Evolutionary conservation across 2,329 filamentous ascomycete species (phyloP), one percentile per base, ranked within the genome.

Genomic region (Fusarium camptoceras): DNA sequence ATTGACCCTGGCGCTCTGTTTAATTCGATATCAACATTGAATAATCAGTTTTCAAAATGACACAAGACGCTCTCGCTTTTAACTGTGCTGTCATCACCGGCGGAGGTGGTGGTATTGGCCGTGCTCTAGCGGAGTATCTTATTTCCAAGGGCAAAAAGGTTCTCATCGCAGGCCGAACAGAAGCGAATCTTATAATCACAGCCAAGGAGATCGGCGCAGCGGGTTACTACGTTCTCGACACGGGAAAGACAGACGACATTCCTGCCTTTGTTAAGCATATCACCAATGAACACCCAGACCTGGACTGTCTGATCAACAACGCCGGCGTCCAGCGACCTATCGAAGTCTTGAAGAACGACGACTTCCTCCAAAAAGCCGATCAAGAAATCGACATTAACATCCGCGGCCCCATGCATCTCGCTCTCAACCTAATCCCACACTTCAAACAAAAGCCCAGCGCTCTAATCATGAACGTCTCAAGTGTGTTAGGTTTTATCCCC

Each of bases 271-370:
- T 85, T 55, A 59, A 80, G 43, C 80, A 79, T 18, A 73, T 89
- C 43, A 83, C 80, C 5, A 67, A 64, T 4, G 82, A 87, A 8
- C 83, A 89, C 70, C 85, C 75, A 1, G 76, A 77, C 2, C 74
- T 89, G 4, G 86, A 89, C 76, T 89, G 86, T 67, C 73, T 89
- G 1, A 78, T 89, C 73, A 89, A 89, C 78, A 89, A 89, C 57
- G 87, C 87, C 0, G 87, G 86, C 3, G 84, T 89, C 0, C 87
- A 89, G 73, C 78, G 85, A 4, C 87, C 86, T 0, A 80, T 89
- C 2, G 76, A 85, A 18, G 79, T 86, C 1, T 28, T 76, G 10
- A 76, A 78, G 41, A 80, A 81, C 24, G 72, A 76, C 0, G 80
- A 84, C 28, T 84, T 87, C 43, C 78, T 88, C 0, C 25, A 73